Evolutionary conservation across 1,139 yeast species (phyloP), one percentile per base, ranked within the genome.

Genomic region (Hyphopichia wangnamkhiaoensis): DNA sequence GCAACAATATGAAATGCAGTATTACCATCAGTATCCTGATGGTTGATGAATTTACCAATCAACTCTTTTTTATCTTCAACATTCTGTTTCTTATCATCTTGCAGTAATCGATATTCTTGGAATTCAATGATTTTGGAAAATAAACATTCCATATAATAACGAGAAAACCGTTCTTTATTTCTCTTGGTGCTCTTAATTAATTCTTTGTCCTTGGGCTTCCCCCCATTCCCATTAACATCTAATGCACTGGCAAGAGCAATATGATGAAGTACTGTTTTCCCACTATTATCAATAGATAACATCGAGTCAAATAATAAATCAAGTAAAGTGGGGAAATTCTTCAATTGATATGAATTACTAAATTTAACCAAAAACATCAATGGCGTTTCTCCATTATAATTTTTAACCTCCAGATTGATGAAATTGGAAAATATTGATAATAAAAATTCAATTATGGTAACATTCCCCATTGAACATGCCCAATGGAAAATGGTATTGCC

Each of bases 401-500:
- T 82, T 39, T 74, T 60, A 12, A 68, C 59, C 52, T 87, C 93
- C 14, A 94, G 89, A 31, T 87, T 68, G 7, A 87, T 73, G 35
- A 53, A 52, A 18, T 43, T 50, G 14, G 63, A 62, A 42, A 71
- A 70, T n/a, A 63, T 65, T n/a, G 54, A 53, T 6, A 91, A 76
- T 27, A 94, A 68, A 41, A 88, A 89, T 42, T 79, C 79, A 4
- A 90, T 93, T 42, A 91, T 71, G 2, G 81, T 70, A 4, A 83
- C 66, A 45, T 89, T 81, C 0, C 95, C 98, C 63, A 94, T 74
- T 0, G 97, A 89, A 24, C 98, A 84, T 1, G 97, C 95, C 95
- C 98, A 88, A 60, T 94, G 99, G 43, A 94, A 72, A 1, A 96
- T 90, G 0, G 96, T 84, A 55, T 93, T 94, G 0, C 98, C 98